Conservation (phyloP, 257 asterid genomes). For the Forsythia suspensa region DNA sequence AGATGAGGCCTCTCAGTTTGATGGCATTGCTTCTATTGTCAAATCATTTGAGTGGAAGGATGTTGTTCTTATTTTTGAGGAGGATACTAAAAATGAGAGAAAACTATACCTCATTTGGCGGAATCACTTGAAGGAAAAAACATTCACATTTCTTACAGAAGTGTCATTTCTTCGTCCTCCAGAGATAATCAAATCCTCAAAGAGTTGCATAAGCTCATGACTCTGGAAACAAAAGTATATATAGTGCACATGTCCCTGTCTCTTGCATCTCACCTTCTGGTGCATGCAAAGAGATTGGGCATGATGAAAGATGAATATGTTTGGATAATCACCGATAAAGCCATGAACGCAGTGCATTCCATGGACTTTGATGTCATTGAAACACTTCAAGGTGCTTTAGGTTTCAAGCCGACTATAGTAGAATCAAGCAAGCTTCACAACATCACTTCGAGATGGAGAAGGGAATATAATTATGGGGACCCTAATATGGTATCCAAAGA, state of each 20-base stretch:
- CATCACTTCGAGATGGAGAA: neutral
- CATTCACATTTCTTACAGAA: neutral
- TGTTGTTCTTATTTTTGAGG: neutral
- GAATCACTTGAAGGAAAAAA: neutral
- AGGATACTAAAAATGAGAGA: neutral
- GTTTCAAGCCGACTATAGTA: neutral
- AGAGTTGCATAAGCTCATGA: neutral
- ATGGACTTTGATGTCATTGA: neutral
- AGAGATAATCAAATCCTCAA: neutral
- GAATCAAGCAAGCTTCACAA: neutral
- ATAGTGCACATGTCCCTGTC: neutral
- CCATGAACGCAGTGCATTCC: neutral
- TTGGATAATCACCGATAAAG: neutral
- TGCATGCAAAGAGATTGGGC: neutral
- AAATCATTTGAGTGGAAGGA: neutral
- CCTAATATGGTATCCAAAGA: neutral
- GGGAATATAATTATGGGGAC: neutral
- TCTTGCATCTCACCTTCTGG: neutral
- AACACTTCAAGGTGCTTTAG: neutral
- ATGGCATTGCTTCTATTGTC: neutral
- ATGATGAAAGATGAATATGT: neutral
- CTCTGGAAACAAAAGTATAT: neutral
- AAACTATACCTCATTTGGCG: neutral
- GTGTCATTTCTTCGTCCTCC: neutral
- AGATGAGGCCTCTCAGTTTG: neutral